Evolutionary conservation across 176 grass and related monocot genomes (phyloP).

Genomic region (Musa itinerans): DNA sequence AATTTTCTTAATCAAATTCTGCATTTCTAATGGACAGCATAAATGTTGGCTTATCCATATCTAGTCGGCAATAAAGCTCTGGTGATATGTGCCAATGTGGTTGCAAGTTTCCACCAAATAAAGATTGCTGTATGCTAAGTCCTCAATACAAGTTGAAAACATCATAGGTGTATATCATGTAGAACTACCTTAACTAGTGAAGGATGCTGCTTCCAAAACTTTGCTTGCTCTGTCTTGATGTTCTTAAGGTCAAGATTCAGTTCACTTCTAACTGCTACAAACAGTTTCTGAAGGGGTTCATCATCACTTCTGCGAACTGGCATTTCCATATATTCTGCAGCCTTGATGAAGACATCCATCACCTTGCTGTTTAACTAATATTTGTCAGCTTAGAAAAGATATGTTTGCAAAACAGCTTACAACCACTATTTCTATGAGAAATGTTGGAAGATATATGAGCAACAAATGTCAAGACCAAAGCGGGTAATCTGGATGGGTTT

Average conservation of each 20-base stretch:
- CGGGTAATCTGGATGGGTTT: neutral
- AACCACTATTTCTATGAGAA: neutral
- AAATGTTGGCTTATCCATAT: neutral
- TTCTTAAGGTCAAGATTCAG: conserved; percentile 98
- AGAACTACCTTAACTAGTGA: conserved; percentile 69
- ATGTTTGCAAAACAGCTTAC: neutral
- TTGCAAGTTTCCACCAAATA: neutral
- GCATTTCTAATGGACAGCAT: neutral
- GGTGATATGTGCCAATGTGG: neutral
- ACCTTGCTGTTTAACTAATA: conserved; percentile 69
- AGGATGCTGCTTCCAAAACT: conserved; percentile 99
- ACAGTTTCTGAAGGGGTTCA: conserved; percentile 92
- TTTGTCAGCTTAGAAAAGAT: conserved; percentile 17
- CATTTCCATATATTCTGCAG: conserved; percentile 97
- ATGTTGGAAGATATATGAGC: neutral
- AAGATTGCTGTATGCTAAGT: neutral
- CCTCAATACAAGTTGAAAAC: neutral
- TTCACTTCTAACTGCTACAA: conserved; percentile 89
- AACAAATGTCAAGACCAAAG: neutral
- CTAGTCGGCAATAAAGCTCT: neutral
- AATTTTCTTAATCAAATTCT: neutral
- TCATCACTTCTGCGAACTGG: conserved; percentile 89
- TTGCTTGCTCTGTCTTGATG: conserved; percentile 89
- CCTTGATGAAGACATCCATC: conserved; percentile 99
- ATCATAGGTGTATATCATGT: neutral